A percentile compares a stretch with the other conserved stretches of the same genome.
Evolutionary conservation across 768 basidiomycete genomes (phyloP).

Genomic region (Pseudohyphozyma bogoriensis): DNA sequence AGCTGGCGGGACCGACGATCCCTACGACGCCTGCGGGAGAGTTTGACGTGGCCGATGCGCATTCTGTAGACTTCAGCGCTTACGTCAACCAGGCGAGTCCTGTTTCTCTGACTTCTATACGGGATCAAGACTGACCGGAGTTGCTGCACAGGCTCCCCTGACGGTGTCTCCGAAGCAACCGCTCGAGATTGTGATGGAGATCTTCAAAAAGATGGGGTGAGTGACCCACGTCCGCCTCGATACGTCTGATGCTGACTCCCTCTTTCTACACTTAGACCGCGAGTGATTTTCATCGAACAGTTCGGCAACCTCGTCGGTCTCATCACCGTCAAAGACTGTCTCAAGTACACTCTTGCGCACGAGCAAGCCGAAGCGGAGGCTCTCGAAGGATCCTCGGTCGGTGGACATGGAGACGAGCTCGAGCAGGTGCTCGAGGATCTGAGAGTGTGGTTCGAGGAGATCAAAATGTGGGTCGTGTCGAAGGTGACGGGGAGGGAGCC

Average conservation of each 20-base stretch:
- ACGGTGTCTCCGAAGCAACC: constrained; percentile 85
- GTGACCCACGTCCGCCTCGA: constrained; percentile 35
- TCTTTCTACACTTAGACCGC: constrained; percentile 51
- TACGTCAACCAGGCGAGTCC: constrained; percentile 84
- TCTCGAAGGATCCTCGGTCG: neutral
- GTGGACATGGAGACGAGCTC: neutral
- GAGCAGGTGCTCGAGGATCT: constrained; percentile 1
- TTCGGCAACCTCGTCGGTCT: constrained; percentile 72
- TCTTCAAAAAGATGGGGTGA: constrained; percentile 96
- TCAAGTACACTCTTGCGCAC: constrained; percentile 60
- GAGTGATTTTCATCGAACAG: constrained; percentile 89
- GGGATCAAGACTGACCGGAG: constrained; percentile 1
- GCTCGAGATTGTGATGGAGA: constrained; percentile 90
- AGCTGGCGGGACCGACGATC: constrained; percentile 57
- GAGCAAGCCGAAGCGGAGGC: constrained; percentile 14
- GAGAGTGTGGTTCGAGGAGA: neutral
- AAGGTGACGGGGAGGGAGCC: neutral
- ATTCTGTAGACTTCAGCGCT: constrained; percentile 49
- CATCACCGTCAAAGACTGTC: constrained; percentile 90
- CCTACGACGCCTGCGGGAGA: constrained; percentile 24
- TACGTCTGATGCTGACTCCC: neutral
- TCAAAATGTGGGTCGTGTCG: neutral
- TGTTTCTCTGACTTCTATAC: neutral
- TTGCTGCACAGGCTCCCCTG: constrained; percentile 63
- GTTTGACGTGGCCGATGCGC: constrained; percentile 26